A percentile compares a stretch with the other conserved stretches of the same genome.
These are phyloP conservation scores for Podaxis mareebaensis DNA, from an alignment of 768 basidiomycete genomes.

Conservation along the genomic window DNA sequence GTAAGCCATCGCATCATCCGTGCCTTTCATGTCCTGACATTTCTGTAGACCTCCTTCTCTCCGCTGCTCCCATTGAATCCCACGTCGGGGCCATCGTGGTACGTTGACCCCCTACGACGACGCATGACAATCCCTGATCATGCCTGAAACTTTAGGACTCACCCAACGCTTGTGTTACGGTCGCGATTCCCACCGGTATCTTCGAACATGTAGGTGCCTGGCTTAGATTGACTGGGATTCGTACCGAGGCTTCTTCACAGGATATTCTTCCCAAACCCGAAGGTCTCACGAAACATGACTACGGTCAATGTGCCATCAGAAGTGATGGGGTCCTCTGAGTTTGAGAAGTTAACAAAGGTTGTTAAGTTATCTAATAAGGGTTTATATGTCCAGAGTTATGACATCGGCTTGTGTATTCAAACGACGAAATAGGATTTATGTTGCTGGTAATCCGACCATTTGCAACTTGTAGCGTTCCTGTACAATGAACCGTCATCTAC, in stretches of 20 bases:
- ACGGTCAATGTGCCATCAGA: constrained; percentile 67
- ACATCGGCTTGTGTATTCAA: background rate
- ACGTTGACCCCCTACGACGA: constrained; percentile 21
- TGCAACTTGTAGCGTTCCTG: too few relatives aligned
- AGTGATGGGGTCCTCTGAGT: constrained; percentile 52
- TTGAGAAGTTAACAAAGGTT: background rate
- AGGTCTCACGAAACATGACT: constrained; percentile 57
- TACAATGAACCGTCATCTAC: too few relatives aligned
- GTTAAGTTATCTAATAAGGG: background rate
- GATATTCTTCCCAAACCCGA: constrained; percentile 69
- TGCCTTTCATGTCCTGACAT: background rate
- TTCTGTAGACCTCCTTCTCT: constrained; percentile 57
- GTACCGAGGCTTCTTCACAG: constrained; percentile 29
- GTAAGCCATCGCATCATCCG: constrained; percentile 33
- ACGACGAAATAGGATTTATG: background rate
- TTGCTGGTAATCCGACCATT: too few relatives aligned
- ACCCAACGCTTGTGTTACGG: constrained; percentile 76
- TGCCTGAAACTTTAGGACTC: constrained; percentile 51
- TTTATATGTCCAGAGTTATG: background rate
- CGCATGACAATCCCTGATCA: background rate
- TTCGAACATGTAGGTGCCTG: constrained; percentile 59
- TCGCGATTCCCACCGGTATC: constrained; percentile 75
- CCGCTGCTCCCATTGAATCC: constrained; percentile 69
- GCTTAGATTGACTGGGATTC: background rate
- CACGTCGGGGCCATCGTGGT: constrained; percentile 73